Conservation (phyloP, 2,329 filamentous ascomycete genomes). For the Penicillium occitanis region DNA sequence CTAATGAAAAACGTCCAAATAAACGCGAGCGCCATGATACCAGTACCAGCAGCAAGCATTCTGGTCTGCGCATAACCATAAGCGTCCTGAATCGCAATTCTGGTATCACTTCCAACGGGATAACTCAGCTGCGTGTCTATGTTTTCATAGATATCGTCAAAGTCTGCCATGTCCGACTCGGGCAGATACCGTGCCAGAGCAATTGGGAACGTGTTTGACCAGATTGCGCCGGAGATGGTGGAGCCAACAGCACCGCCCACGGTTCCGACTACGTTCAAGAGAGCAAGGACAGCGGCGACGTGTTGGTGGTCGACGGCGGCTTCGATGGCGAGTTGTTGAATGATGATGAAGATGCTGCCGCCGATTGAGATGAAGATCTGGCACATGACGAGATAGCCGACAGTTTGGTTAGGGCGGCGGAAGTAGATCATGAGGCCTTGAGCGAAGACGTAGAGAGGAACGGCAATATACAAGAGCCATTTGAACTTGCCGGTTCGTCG, state of each 20-base stretch:
- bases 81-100: slow-evolving; percentile 47
- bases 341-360: slow-evolving; percentile 53
- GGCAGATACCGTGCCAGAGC: slow-evolving; percentile 43
- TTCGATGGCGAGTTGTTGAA: slow-evolving; percentile 55
- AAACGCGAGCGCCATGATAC: slow-evolving; percentile 25
- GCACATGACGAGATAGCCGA: slow-evolving; percentile 55
- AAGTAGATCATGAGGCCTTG: slow-evolving; percentile 56
- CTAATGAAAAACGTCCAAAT: slow-evolving; percentile 47
- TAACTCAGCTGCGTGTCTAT: slow-evolving; percentile 30
- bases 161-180: slow-evolving; percentile 17
- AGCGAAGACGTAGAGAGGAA: slow-evolving; percentile 52
- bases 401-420: slow-evolving; percentile 45
- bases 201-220: slow-evolving; percentile 32
- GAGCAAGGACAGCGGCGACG: slow-evolving; percentile 53
- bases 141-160: slow-evolving; percentile 6
- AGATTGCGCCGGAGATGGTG: slow-evolving; percentile 35
- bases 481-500: slow-evolving; percentile 53
- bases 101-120: slow-evolving; percentile 40
- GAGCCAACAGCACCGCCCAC: slow-evolving; percentile 37
- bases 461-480: slow-evolving; percentile 49
- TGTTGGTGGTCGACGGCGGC: slow-evolving; percentile 53
- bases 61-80: slow-evolving; percentile 50
- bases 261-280: slow-evolving; percentile 37
- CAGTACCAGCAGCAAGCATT: slow-evolving; percentile 41
- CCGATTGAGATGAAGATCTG: slow-evolving; percentile 57